phyloP scores from a whole-genome alignment of 805 yeast genomes.

The Wickerhamiella lipophila region DNA sequence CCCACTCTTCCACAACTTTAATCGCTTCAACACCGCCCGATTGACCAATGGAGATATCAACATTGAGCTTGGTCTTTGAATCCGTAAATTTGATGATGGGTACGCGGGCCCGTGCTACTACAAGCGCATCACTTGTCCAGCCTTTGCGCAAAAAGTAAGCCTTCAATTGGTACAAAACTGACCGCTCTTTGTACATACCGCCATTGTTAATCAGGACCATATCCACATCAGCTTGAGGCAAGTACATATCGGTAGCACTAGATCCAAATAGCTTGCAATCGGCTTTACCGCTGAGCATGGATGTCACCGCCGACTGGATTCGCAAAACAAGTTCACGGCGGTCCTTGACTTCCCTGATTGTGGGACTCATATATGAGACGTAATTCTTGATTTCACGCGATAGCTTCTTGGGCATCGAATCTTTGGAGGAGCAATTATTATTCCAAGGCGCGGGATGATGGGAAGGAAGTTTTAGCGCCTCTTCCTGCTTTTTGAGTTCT shows the following conservation, averaged over 20 bases:
- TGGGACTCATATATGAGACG: conserved; percentile 74
- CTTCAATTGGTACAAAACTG: conserved; percentile 59
- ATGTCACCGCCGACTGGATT: conserved; percentile 40
- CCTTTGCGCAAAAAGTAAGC: conserved; percentile 48
- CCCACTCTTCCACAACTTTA: conserved; percentile 61
- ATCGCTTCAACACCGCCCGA: conserved; percentile 69
- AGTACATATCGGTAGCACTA: conserved; percentile 78
- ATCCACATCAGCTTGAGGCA: conserved; percentile 94
- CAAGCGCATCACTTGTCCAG: conserved; percentile 52
- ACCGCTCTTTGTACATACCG: conserved; percentile 38
- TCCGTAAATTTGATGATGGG: conserved; percentile 91
- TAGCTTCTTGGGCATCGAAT: conserved; percentile 22
- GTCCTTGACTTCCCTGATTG: conserved; percentile 51
- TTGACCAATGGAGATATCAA: conserved; percentile 85
- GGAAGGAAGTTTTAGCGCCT: conserved; percentile 10
- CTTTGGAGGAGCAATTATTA: not conserved
- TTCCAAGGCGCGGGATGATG: conserved; percentile 12
- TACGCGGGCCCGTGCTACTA: conserved; percentile 79
- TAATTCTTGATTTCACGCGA: conserved; percentile 81
- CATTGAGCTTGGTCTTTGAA: conserved; percentile 51
- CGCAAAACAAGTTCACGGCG: conserved; percentile 55
- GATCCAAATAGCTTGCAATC: conserved; percentile 85
- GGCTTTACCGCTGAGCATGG: conserved; percentile 58
- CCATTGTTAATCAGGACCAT: conserved; percentile 62
- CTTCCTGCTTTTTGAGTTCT: not conserved